phyloP scores from a whole-genome alignment of 202 grass and related monocot genomes.

The Eragrostis tef region DNA sequence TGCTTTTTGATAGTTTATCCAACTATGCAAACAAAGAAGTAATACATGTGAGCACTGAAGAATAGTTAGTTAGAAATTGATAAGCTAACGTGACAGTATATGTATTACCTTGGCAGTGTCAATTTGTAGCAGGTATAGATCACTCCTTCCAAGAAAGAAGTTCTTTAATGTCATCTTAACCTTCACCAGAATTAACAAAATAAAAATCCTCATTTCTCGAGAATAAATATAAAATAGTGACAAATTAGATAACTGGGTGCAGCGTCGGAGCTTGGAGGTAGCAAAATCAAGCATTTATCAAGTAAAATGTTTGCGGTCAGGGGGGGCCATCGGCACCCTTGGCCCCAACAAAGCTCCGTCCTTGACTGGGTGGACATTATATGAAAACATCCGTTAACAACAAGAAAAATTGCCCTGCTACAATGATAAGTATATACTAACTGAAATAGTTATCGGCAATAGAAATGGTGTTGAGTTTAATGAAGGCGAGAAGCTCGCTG shows the following conservation, averaged over 20 bases:
- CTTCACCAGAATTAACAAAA: constrained; percentile 47
- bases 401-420: background rate
- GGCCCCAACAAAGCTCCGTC: too few relatives aligned
- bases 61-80: background rate
- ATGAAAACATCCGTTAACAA: constrained; percentile 1
- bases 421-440: constrained; percentile 15
- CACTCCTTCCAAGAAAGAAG: constrained; percentile 57
- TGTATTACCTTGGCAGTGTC: constrained; percentile 63
- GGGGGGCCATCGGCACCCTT: too few relatives aligned
- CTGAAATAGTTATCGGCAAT: background rate
- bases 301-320: too few relatives aligned
- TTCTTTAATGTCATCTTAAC: constrained; percentile 77
- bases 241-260: constrained; percentile 10
- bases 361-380: background rate
- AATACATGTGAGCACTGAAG: background rate
- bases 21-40: background rate
- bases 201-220: constrained; percentile 32
- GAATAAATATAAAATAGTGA: background rate
- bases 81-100: background rate
- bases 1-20: background rate
- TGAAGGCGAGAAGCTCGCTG: too few relatives aligned
- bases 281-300: too few relatives aligned
- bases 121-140: constrained; percentile 77
- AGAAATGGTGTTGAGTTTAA: background rate
- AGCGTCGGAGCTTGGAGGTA: too few relatives aligned